These are phyloP conservation scores for Gastrodia elata DNA, from an alignment of 106 monocot genomes.

Conservation along the genomic window DNA sequence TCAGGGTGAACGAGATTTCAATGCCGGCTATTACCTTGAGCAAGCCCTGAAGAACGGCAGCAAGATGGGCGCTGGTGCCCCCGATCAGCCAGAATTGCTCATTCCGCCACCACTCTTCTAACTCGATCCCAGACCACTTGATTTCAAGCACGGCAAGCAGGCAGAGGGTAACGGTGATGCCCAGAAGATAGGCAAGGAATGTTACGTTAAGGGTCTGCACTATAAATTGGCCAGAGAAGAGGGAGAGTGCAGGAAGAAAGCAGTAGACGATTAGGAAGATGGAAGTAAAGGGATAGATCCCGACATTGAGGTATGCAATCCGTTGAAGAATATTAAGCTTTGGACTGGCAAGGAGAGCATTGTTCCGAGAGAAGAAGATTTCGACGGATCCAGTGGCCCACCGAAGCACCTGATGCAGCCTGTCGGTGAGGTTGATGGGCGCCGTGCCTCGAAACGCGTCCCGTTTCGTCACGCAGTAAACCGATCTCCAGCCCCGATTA, in stretches of 20 bases:
- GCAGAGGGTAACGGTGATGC: constrained; percentile 36
- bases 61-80: constrained; percentile 76
- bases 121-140: constrained; percentile 74
- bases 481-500: constrained; percentile 76
- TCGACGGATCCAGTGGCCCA: constrained; percentile 88
- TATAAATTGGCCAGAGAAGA: constrained; percentile 88
- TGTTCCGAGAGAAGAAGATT: constrained; percentile 87
- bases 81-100: constrained; percentile 75
- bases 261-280: constrained; percentile 86
- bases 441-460: constrained; percentile 59
- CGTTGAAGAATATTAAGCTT: constrained; percentile 77
- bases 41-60: constrained; percentile 72
- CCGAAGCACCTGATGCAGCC: constrained; percentile 88
- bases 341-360: constrained; percentile 56
- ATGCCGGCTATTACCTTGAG: constrained; percentile 61
- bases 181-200: constrained; percentile 11
- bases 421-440: constrained; percentile 61
- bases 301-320: constrained; percentile 54
- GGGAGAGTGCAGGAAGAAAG: constrained; percentile 80
- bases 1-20: constrained; percentile 61
- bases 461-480: constrained; percentile 56
- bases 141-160: constrained; percentile 70
- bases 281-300: constrained; percentile 84
- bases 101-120: constrained; percentile 89
- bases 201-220: constrained; percentile 58